Base-by-base conservation (phyloP, 768 basidiomycete genomes). In the Leccinum olivaceopallidum region DNA sequence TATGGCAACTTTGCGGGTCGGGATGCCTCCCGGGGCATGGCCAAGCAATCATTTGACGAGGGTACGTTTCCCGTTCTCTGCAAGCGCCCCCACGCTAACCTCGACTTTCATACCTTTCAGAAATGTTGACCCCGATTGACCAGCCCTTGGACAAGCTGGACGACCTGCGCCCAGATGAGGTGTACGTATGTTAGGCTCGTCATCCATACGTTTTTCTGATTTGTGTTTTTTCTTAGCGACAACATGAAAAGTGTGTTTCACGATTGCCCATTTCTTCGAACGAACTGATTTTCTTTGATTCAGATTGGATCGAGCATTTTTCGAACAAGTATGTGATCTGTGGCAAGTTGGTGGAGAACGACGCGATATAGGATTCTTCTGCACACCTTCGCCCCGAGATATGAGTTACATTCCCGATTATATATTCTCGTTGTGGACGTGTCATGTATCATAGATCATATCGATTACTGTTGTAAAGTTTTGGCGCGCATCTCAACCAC, bases 1-100 rank as follows among this genome's bases (percentile, higher is more conserved):
- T 98, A 98, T 70, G 95, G 94, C 32, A 96, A 95, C 75, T 98
- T 99, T 79, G 95, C 97, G 3, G 97, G 96, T 6, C 77, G 95
- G 53, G 96, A 99, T 76, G 96, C 96, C 2, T 95, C 93, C 16
- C 80, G 95, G 39, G 95, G 96, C 5, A 95, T 98, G 92, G 96
- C 96, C 7, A 97, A 95, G 76, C 95, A 98, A 76, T 96, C 94
- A 3, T 98, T 97, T 65, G 95, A 95, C 55, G 32, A 79, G n/a
- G 93, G 95, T 93, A 68, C 56, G 89, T 69, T 7, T 37, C 6
- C 37, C 14, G 37, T 7, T 37, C 37, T 37, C 37, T 37, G 37
- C 37, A 2, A 37, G 37, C 3, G 37, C 14, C 14, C 16, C 16
- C 37, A 37, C 6, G 37, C 37, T 37, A 37, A 37, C 37, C 5